Conservation (phyloP, 257 asterid genomes). For the Capsicum pubescens region DNA sequence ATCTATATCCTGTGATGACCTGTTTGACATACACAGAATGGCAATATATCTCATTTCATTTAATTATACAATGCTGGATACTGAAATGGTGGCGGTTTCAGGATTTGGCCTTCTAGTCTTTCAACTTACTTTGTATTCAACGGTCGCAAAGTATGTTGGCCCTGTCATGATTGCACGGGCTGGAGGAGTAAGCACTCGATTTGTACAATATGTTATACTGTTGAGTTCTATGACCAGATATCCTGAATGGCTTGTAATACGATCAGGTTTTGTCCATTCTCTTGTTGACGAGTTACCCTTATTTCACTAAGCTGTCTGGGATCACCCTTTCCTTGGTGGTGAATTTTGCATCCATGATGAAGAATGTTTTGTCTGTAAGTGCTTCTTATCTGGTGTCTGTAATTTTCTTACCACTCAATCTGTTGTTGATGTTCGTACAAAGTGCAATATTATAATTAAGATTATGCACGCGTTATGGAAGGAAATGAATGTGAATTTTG, state of each 20-base stretch:
- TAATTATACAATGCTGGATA: not conserved
- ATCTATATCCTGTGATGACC: too few relatives aligned
- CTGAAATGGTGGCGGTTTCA: slow-evolving; percentile 41
- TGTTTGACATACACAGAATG: too few relatives aligned
- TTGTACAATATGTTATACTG: not conserved
- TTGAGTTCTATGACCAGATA: not conserved
- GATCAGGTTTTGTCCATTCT: slow-evolving; percentile 67
- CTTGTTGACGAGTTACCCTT: slow-evolving; percentile 68
- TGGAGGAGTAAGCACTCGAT: slow-evolving; percentile 59
- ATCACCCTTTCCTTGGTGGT: slow-evolving; percentile 51
- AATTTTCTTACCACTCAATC: not conserved
- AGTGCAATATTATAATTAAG: not conserved
- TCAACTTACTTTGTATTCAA: slow-evolving; percentile 68
- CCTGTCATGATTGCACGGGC: slow-evolving; percentile 62
- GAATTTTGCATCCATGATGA: slow-evolving; percentile 68
- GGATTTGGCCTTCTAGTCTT: slow-evolving; percentile 74
- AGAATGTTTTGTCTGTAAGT: slow-evolving; percentile 77
- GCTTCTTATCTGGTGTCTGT: not conserved
- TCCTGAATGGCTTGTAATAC: slow-evolving; percentile 24
- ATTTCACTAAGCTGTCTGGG: slow-evolving; percentile 67
- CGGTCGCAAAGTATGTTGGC: slow-evolving; percentile 60
- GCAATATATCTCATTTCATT: too few relatives aligned
- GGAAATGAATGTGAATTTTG: not conserved
- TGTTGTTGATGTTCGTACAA: not conserved
- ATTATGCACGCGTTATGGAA: not conserved